Percentiles rank a stretch among this genome's conserved stretches.
phyloP scores from a whole-genome alignment of 345 rosid species.

The Stellera chamaejasme region DNA sequence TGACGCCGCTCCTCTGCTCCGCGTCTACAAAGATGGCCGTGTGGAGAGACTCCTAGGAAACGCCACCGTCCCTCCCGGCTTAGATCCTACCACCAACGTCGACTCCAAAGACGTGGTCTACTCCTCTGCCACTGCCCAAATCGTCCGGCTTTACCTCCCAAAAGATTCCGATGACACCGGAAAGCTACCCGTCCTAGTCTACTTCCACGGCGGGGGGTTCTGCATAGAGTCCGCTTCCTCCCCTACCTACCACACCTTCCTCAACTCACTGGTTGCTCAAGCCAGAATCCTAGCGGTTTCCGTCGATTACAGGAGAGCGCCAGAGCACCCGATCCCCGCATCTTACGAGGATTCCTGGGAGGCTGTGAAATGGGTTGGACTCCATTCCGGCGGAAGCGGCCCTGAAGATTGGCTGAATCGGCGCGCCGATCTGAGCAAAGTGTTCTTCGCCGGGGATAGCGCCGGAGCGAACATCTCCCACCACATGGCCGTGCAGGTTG shows the following conservation, averaged over 20 bases:
- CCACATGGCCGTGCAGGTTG: slow-evolving; percentile 20
- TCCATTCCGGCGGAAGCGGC: slow-evolving; percentile 20
- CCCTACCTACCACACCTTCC: slow-evolving; percentile 25
- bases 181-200: slow-evolving; percentile 41
- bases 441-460: slow-evolving; percentile 38
- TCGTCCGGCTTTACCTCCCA: slow-evolving; percentile 37
- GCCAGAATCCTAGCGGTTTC: slow-evolving; percentile 24
- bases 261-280: slow-evolving; percentile 17
- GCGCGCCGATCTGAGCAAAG: slow-evolving; percentile 16
- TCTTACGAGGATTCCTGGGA: slow-evolving; percentile 32
- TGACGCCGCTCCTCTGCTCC: neutral
- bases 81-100: slow-evolving; percentile 34
- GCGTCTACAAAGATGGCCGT: slow-evolving; percentile 9
- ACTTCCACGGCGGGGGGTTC: slow-evolving; percentile 36
- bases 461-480: slow-evolving; percentile 36
- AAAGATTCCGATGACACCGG: neutral
- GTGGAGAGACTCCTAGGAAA: slow-evolving; percentile 20
- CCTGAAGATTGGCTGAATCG: slow-evolving; percentile 32
- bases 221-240: slow-evolving; percentile 21
- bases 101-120: slow-evolving; percentile 33
- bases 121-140: slow-evolving; percentile 12
- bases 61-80: slow-evolving; percentile 11
- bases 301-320: slow-evolving; percentile 27
- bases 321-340: slow-evolving; percentile 27
- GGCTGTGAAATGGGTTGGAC: slow-evolving; percentile 29